Evolutionary conservation across 345 rosid species (phyloP).

Genomic region (Eucalyptus erythrocorys): DNA sequence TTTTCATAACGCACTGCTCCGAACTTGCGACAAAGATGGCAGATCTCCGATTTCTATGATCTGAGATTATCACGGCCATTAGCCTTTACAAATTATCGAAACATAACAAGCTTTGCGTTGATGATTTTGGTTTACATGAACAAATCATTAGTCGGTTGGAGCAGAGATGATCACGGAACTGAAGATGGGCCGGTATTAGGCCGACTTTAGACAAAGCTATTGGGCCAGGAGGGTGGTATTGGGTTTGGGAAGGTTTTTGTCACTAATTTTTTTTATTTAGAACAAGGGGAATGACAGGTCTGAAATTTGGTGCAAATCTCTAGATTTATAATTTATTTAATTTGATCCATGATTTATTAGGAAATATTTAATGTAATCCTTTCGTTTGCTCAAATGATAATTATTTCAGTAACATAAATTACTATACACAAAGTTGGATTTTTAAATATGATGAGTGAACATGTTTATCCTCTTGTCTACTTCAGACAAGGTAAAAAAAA

Average conservation of each 20-base stretch:
- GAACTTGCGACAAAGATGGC: background rate
- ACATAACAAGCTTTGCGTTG: background rate
- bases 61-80: background rate
- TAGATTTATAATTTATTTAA: background rate
- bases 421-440: background rate
- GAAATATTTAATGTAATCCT: background rate
- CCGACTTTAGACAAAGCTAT: background rate
- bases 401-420: background rate
- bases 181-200: background rate
- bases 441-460: background rate
- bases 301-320: background rate
- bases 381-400: background rate
- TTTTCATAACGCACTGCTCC: background rate
- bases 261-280: background rate
- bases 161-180: background rate
- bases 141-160: background rate
- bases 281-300: background rate
- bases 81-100: background rate
- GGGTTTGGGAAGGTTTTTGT: background rate
- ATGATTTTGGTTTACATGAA: background rate
- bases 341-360: fast-evolving
- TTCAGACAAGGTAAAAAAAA: fast-evolving
- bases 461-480: background rate
- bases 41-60: background rate
- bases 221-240: background rate